Evolutionary conservation across 345 rosid genomes (phyloP), one percentile per base, ranked within the genome.

Genomic region (Dovyalis caffra): DNA sequence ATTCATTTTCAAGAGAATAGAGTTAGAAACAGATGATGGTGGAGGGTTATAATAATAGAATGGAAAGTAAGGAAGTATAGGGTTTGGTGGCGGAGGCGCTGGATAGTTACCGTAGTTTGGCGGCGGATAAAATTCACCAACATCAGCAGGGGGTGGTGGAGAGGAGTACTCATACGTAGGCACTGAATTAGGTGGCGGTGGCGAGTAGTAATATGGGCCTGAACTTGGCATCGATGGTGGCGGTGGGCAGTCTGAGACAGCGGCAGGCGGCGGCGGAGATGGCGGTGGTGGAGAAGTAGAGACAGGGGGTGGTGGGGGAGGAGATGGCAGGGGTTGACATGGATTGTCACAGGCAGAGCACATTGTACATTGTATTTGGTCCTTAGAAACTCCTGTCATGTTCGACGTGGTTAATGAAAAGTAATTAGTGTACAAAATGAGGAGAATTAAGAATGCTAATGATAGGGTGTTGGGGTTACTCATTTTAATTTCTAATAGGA

Each of bases 321-420:
- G 87, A 28, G 77, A 68, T 12, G 86, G 79, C 6, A 56, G 61
- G 29, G 84, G 82, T 47, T 74, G 78, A 32, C 86, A 85, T 16
- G 88, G 86, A 40, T 78, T 82, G 4, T 78, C 81, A 26, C 88
- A 85, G 10, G 70, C 31, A 15, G 65, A 12, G 64, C 88, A 85
- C 83, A 78, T 76, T 58, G 78, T 63, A 77, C 86, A 85, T 47
- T 71, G 37, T n/a, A 76, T 47, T 70, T 82, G 84, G 29, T 82
- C 77, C 76, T 73, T 82, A 47, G 84, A 76, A 3, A 70, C 53
- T 21, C 78, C 58, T 45, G 58, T 35, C 6, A 12, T 31, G 18
- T 8, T 58, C 18, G 76, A 18, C 7, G 70, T 23, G 32, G 51
- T 14, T 6, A 53, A 31, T 64, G 82, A 38, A 32, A 65, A 56